These are phyloP conservation scores for Lepiota subincarnata DNA, from an alignment of 768 basidiomycete species.

Conservation along the genomic window DNA sequence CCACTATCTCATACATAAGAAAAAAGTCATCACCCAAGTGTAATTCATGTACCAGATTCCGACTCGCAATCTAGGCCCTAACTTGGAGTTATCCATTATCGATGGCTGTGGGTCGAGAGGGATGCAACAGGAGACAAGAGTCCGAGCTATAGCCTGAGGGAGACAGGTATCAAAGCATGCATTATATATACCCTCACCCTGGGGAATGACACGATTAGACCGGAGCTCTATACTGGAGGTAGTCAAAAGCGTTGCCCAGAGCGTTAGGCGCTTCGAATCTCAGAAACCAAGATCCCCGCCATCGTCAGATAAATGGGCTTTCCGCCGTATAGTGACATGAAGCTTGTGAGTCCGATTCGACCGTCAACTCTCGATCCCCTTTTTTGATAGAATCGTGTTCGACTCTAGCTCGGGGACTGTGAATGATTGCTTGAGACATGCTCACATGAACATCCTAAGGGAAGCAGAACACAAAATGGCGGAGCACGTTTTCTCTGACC, in stretches of 20 bases:
- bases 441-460: no score
- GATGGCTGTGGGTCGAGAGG: neutral
- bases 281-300: constrained; percentile 27
- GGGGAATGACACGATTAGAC: constrained; percentile 40
- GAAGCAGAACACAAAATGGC: no score
- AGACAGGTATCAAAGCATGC: constrained; percentile 19
- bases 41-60: no score
- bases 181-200: constrained; percentile 29
- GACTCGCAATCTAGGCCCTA: no score
- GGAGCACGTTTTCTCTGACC: no score
- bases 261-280: constrained; percentile 37
- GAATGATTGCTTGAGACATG: no score
- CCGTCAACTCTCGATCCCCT: neutral
- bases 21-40: constrained; percentile 10
- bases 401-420: no score
- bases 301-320: constrained; percentile 30
- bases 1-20: constrained; percentile 29
- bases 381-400: no score
- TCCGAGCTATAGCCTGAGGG: constrained; percentile 11
- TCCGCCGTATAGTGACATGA: constrained; percentile 11
- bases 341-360: constrained; percentile 9
- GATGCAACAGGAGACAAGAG: neutral
- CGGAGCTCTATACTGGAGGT: constrained; percentile 31
- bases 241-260: constrained; percentile 35
- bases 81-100: no score